Conservation (phyloP, 148 eudicot genomes). For the Rhododendron kiyosumense region DNA sequence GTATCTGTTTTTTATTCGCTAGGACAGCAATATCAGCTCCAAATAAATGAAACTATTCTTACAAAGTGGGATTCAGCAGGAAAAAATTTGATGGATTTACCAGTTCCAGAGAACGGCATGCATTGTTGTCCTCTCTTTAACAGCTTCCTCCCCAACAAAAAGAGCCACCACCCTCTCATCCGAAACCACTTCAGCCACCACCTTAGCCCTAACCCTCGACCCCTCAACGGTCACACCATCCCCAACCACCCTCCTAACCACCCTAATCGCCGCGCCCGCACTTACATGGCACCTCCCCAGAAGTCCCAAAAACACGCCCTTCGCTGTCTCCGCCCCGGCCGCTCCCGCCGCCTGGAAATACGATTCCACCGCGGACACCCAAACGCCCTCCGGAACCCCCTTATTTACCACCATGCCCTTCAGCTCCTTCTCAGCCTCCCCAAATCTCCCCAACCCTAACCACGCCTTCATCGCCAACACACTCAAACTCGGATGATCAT, state of each 20-base stretch:
- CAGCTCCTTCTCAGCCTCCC: slow-evolving; percentile 91
- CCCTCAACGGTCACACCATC: slow-evolving; percentile 57
- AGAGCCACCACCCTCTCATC: slow-evolving; percentile 80
- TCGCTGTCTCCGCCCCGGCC: slow-evolving; percentile 75
- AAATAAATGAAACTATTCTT: not conserved
- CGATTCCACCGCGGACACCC: slow-evolving; percentile 88
- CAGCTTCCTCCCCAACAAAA: slow-evolving; percentile 57
- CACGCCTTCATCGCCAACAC: slow-evolving; percentile 96
- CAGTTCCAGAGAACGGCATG: slow-evolving; percentile 94
- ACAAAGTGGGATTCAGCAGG: not conserved
- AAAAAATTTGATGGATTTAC: slow-evolving; percentile 21
- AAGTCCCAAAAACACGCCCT: slow-evolving; percentile 75
- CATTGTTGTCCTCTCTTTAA: slow-evolving; percentile 73
- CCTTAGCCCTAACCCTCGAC: slow-evolving; percentile 50
- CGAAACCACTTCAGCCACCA: slow-evolving; percentile 72
- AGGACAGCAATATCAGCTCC: not conserved
- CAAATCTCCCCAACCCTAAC: slow-evolving; percentile 74
- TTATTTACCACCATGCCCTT: slow-evolving; percentile 69
- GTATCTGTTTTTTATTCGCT: not conserved
- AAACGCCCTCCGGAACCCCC: slow-evolving; percentile 78
- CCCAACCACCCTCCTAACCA: slow-evolving; percentile 68
- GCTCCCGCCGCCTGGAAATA: slow-evolving; percentile 80
- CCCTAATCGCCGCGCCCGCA: slow-evolving; percentile 63
- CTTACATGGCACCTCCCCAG: slow-evolving; percentile 79
- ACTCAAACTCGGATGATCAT: slow-evolving; percentile 85